phyloP scores from a whole-genome alignment of 306 rosid genomes.

The Oemleria cerasiformis region DNA sequence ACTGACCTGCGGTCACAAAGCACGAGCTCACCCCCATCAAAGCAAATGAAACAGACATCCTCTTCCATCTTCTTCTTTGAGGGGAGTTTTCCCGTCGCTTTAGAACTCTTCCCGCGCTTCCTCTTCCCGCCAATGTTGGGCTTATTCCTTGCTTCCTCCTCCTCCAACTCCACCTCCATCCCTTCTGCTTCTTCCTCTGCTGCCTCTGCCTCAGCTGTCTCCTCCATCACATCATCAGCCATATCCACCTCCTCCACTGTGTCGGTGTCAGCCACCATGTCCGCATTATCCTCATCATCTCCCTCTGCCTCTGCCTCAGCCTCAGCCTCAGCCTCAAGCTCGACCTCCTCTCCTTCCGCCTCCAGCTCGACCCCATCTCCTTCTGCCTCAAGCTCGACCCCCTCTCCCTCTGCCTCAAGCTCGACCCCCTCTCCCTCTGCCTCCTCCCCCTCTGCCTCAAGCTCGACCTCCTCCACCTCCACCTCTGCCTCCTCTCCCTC shows the following conservation, averaged over 20 bases:
- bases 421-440: constrained; percentile 1
- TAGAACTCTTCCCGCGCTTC: constrained; percentile 72
- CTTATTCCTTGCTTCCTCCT: constrained; percentile 28
- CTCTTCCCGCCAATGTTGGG: constrained; percentile 58
- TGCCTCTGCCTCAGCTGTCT: constrained; percentile 29
- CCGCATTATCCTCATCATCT: constrained; percentile 4
- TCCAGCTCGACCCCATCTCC: constrained; percentile 10
- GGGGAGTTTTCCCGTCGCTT: constrained; percentile 42
- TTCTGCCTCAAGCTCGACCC: neutral
- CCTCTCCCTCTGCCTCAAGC: neutral
- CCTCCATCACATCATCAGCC: constrained; percentile 22
- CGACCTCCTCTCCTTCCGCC: constrained; percentile 2
- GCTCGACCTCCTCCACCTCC: constrained; percentile 15
- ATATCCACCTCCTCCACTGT: constrained; percentile 8
- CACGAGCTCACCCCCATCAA: constrained; percentile 97
- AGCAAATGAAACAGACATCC: constrained; percentile 99
- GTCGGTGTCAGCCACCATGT: constrained; percentile 15
- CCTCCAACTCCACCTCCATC: constrained; percentile 32
- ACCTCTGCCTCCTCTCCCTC: neutral
- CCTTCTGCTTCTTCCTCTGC: constrained; percentile 52
- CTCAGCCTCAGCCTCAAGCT: too few species aligned
- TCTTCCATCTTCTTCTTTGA: constrained; percentile 77
- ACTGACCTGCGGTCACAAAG: constrained; percentile 91
- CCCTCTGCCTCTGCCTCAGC: constrained; percentile 1
- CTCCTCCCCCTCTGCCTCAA: neutral